Conservation (phyloP, 2,329 filamentous ascomycete genomes). For the Stylonectria norvegica region DNA sequence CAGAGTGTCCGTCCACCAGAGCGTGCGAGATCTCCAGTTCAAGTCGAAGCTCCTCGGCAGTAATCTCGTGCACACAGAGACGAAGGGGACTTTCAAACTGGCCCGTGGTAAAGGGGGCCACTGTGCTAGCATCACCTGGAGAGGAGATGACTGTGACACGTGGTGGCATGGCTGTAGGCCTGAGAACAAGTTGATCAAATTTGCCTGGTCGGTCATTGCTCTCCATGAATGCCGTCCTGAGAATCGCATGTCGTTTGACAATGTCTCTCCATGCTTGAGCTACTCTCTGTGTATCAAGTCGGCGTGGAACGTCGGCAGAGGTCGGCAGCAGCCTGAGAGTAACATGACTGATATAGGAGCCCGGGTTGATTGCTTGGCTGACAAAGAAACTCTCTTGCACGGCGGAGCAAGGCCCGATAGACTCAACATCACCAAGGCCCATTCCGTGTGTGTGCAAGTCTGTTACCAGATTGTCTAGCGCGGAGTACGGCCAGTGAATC, state of each 20-base stretch:
- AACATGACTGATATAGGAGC: conserved; percentile 1
- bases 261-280: not conserved
- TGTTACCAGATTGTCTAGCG: not conserved
- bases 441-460: not conserved
- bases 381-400: conserved; percentile 6
- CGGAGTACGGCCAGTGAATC: not conserved
- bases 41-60: conserved; percentile 1
- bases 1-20: conserved; percentile 10
- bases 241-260: conserved; percentile 2
- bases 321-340: not conserved
- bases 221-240: conserved; percentile 5
- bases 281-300: not conserved
- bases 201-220: conserved; percentile 4
- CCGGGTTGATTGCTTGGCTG: conserved; percentile 3
- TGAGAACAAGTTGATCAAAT: conserved; percentile 6
- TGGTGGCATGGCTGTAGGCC: not conserved
- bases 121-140: not conserved
- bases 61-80: not conserved
- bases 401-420: conserved; percentile 7
- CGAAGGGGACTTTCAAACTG: not conserved
- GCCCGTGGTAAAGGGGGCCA: not conserved
- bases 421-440: conserved; percentile 1
- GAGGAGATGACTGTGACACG: not conserved
- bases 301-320: not conserved
- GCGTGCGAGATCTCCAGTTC: conserved; percentile 11